Conservation (phyloP, 495 filamentous ascomycete genomes). For the Margaritispora aquatica region DNA sequence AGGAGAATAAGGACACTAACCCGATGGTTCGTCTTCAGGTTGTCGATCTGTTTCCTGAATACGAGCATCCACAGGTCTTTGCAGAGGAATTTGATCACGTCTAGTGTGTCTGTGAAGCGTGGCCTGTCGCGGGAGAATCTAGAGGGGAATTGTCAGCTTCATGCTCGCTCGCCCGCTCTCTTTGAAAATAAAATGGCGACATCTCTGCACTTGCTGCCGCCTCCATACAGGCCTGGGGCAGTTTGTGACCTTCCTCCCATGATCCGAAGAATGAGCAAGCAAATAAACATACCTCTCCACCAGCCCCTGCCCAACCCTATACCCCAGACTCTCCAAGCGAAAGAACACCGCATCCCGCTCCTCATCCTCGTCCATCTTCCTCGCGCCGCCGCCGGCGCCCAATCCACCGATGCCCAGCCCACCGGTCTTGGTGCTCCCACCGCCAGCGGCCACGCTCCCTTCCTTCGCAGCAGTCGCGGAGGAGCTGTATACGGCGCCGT, state of each 20-base stretch:
- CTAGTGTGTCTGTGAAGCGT: constrained; percentile 78
- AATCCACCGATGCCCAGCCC: not conserved
- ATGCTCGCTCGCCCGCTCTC: too few species aligned
- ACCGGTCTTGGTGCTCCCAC: constrained; percentile 1
- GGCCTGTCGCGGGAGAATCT: constrained; percentile 87
- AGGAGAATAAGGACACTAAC: constrained; percentile 38
- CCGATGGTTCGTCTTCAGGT: constrained; percentile 96
- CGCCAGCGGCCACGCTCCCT: not conserved
- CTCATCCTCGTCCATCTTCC: constrained; percentile 60
- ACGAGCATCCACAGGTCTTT: constrained; percentile 94
- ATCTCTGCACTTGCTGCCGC: too few species aligned
- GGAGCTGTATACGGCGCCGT: constrained; percentile 9
- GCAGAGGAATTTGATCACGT: constrained; percentile 96
- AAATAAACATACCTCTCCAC: constrained; percentile 68
- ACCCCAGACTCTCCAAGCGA: constrained; percentile 78
- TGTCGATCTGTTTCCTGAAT: constrained; percentile 95
- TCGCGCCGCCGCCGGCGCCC: constrained; percentile 1
- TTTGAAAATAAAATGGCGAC: too few species aligned
- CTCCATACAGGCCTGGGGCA: too few species aligned
- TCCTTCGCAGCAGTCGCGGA: not conserved
- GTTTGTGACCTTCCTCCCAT: too few species aligned
- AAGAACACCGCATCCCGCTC: constrained; percentile 76
- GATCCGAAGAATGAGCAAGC: not conserved
- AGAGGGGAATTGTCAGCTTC: constrained; percentile 1
- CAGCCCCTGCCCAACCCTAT: constrained; percentile 87